These are phyloP conservation scores for Acacia melanoxylon DNA, from an alignment of 306 rosid genomes.

Conservation along the genomic window DNA sequence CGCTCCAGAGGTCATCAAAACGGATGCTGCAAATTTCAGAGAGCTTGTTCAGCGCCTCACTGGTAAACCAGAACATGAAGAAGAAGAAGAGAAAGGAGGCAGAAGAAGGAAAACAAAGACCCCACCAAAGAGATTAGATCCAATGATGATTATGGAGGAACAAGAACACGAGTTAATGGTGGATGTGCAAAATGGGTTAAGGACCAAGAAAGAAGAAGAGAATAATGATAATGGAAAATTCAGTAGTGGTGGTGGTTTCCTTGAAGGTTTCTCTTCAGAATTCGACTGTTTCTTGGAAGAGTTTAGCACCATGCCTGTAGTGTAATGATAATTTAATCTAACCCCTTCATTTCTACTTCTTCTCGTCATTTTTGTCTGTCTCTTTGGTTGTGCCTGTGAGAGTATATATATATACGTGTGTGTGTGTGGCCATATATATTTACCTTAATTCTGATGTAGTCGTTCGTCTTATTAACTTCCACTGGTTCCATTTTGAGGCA, in stretches of 20 bases:
- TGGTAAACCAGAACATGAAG: slow-evolving; percentile 46
- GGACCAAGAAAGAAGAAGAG: slow-evolving; percentile 26
- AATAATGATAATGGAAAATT: not conserved
- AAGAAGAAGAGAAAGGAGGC: slow-evolving; percentile 1
- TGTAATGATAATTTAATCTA: slow-evolving; percentile 14
- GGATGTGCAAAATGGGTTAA: slow-evolving; percentile 30
- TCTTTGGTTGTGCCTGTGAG: not conserved
- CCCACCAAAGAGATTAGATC: slow-evolving; percentile 22
- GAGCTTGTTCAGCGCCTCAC: slow-evolving; percentile 61
- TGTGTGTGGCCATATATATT: slow-evolving; percentile 4
- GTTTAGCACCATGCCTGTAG: slow-evolving; percentile 34
- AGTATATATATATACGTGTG: not conserved
- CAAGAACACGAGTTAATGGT: slow-evolving; percentile 29
- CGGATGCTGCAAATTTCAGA: slow-evolving; percentile 54
- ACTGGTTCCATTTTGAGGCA: not conserved
- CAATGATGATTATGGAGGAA: not conserved
- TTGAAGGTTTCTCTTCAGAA: slow-evolving; percentile 47
- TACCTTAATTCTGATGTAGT: not conserved
- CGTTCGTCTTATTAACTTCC: slow-evolving; percentile 21
- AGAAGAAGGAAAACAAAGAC: slow-evolving; percentile 24
- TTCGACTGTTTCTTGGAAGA: slow-evolving; percentile 50
- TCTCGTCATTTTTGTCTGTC: not conserved
- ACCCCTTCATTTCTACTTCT: not conserved
- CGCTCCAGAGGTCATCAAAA: slow-evolving; percentile 60
- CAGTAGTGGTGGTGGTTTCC: slow-evolving; percentile 29